Base-by-base conservation (phyloP, 2,329 filamentous ascomycete genomes). In the Alternaria incomplexa region DNA sequence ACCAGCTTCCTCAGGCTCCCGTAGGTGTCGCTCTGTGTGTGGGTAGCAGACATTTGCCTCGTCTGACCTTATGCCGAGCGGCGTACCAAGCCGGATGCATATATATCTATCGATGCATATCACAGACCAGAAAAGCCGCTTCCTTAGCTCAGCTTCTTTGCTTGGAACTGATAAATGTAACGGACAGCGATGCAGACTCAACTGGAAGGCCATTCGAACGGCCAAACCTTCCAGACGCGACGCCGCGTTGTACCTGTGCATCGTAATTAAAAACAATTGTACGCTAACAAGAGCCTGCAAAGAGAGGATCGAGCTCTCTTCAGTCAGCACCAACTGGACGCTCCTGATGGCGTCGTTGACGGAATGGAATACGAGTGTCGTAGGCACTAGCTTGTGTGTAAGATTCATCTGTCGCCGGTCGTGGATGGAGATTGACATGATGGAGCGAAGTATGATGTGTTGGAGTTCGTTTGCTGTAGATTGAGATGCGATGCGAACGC, bases 171-270 rank as follows among this genome's bases (percentile, higher is more conserved):
- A 50, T 61, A 46, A 32, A n/a, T 56, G 56, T 32, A 53, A 17
- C 11, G 70, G 71, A 48, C 70, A 73, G 44, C 62, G 54, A 47
- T 73, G 51, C 4, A 73, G 47, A 40, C 61, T 62, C 13, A 73
- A 63, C 44, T 73, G 71, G 36, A 68, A 73, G 5, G 61, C 63
- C 43, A 73, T 63, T 17, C 70, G 68, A n/a, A 70, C 61, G 17
- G 63, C 63, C 10, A 73, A 40, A 9, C 71, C 70, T 56, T 73
- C 68, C 3, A 73, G 43, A 4, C 70, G 63, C 7, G 71, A 72
- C 25, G 71, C 71, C 45, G 70, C 70, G 46, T 73, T 73, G 47
- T 73, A 73, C 45, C 71, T 58, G 23, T 68, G 67, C 71, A 72
- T 73, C 15, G 65, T 65, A 6, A 73, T 64, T 13, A 73, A 50